Conservation (phyloP, 176 grass and related monocot species). For the Avena atlantica region DNA sequence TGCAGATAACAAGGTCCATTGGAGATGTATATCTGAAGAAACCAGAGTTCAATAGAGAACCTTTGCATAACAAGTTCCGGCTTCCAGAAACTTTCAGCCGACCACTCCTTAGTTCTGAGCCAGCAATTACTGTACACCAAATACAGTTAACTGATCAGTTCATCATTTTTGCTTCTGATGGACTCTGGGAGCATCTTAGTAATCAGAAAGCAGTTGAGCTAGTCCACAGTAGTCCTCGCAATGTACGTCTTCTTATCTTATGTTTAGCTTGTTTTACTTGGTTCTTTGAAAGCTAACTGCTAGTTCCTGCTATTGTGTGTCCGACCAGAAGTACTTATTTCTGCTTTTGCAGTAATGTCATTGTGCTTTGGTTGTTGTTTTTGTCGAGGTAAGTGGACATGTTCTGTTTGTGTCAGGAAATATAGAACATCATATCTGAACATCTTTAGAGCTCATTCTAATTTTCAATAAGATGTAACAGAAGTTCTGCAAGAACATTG, state of each 20-base stretch:
- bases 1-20: constrained; percentile 91
- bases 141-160: constrained; percentile 73
- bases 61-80: constrained; percentile 69
- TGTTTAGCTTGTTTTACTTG: constrained; percentile 36
- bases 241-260: constrained; percentile 70
- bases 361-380: constrained; percentile 20
- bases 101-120: constrained; percentile 83
- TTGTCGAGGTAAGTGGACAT: neutral
- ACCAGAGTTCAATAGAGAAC: constrained; percentile 83
- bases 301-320: constrained; percentile 33
- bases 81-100: constrained; percentile 65
- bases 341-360: constrained; percentile 30
- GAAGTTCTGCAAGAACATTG: neutral
- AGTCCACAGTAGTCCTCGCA: constrained; percentile 70
- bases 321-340: neutral
- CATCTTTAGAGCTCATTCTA: constrained; percentile 14
- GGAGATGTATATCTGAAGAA: constrained; percentile 94
- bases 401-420: constrained; percentile 6
- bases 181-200: constrained; percentile 92
- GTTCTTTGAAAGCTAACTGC: constrained; percentile 13
- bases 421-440: neutral
- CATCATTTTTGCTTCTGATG: constrained; percentile 96
- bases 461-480: constrained; percentile 16
- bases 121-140: constrained; percentile 73
- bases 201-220: constrained; percentile 88